phyloP scores from a whole-genome alignment of 371 early-diverging fungal species.

The Cladochytrium tenue region DNA sequence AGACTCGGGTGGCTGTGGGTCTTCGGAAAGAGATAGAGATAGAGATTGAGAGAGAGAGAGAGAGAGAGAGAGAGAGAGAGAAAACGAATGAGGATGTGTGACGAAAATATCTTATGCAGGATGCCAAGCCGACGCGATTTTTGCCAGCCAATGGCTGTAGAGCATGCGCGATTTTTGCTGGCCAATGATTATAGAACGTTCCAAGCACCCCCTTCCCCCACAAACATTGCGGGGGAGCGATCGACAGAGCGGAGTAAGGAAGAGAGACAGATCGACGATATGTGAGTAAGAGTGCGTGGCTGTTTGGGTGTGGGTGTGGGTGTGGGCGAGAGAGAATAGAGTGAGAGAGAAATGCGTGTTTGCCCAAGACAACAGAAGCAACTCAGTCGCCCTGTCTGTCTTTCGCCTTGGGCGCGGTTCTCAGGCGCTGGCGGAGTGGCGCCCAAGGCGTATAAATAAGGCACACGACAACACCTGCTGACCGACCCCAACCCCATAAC shows the following conservation, averaged over 20 bases:
- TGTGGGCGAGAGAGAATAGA: too few species aligned
- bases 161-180: not conserved
- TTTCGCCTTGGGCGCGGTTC: not conserved
- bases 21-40: not conserved
- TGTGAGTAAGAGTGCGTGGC: not conserved
- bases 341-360: not conserved
- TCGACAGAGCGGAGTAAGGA: not conserved
- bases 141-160: not conserved
- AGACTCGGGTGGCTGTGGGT: too few species aligned
- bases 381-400: not conserved
- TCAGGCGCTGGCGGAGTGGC: not conserved
- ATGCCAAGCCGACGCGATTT: not conserved
- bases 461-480: not conserved
- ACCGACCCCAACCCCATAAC: not conserved
- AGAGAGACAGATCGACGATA: not conserved
- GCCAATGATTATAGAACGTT: not conserved
- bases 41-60: not conserved
- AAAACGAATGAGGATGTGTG: not conserved
- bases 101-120: not conserved
- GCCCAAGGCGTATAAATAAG: not conserved
- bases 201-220: not conserved
- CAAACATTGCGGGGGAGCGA: not conserved
- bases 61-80: not conserved
- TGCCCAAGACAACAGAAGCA: not conserved
- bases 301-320: too few species aligned